phyloP scores from a whole-genome alignment of 75 land plant genomes.

The Pinus tabuliformis region DNA sequence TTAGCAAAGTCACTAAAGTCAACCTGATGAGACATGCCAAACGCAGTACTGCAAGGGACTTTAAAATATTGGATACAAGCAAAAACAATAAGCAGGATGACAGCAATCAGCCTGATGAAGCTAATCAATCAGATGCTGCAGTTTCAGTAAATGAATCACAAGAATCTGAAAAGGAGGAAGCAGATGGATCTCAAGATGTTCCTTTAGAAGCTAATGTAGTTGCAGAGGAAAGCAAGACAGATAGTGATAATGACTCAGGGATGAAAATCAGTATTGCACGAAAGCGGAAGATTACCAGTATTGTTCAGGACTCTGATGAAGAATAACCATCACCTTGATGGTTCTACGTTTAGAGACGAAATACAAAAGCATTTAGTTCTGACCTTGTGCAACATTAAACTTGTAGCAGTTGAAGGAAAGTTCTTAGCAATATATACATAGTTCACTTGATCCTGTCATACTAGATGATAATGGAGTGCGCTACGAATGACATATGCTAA shows the following conservation, averaged over 20 bases:
- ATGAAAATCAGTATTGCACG: background rate
- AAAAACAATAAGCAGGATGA: constrained; percentile 29
- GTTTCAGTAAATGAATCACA: constrained; percentile 2
- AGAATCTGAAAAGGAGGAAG: constrained; percentile 7
- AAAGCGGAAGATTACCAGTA: background rate
- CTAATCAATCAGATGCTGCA: constrained; percentile 11
- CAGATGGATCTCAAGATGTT: background rate
- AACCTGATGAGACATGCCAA: constrained; percentile 88
- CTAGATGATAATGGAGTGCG: background rate
- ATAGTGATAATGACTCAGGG: background rate
- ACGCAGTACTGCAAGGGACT: constrained; percentile 86
- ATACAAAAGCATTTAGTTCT: background rate
- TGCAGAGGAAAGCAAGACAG: background rate
- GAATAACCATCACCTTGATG: background rate
- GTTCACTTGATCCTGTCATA: background rate
- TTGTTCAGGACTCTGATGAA: constrained; percentile 10
- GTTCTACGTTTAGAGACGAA: background rate
- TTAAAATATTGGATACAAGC: constrained; percentile 56
- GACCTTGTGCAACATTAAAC: background rate
- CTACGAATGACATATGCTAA: background rate
- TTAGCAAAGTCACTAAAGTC: constrained; percentile 72
- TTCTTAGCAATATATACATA: background rate
- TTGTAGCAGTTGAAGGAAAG: background rate
- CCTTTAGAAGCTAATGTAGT: constrained; percentile 9
- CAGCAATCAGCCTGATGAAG: constrained; percentile 4